Conservation (phyloP, 805 yeast genomes). For the Kuraishia cidri region DNA sequence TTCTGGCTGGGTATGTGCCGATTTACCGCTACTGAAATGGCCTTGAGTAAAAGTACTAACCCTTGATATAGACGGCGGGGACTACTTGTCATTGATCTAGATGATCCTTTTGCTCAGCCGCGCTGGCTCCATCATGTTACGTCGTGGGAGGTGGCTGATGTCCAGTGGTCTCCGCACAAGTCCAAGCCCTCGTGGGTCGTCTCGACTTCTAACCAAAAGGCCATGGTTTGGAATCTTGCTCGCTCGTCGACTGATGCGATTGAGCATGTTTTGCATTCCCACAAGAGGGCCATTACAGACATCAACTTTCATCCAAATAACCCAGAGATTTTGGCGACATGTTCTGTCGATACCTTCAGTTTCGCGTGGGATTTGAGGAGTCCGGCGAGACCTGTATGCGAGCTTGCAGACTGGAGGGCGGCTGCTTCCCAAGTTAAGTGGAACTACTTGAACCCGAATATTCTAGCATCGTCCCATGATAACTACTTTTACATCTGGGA, state of each 20-base stretch:
- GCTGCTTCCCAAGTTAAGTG: slow-evolving; percentile 95
- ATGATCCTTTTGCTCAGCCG: slow-evolving; percentile 93
- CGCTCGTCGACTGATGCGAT: slow-evolving; percentile 59
- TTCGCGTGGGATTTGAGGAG: slow-evolving; percentile 87
- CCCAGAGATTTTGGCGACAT: slow-evolving; percentile 85
- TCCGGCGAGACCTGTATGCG: slow-evolving; percentile 62
- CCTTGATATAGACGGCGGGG: slow-evolving; percentile 47
- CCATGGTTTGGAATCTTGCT: slow-evolving; percentile 86
- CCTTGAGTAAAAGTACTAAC: neutral
- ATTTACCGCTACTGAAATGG: neutral
- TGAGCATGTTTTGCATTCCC: slow-evolving; percentile 82
- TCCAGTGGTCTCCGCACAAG: slow-evolving; percentile 94
- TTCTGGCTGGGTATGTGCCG: slow-evolving; percentile 55
- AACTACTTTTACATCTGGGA: slow-evolving; percentile 84
- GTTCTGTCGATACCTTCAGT: slow-evolving; percentile 85
- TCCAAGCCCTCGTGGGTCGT: slow-evolving; percentile 86
- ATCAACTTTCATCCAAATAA: slow-evolving; percentile 84
- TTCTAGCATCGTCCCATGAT: slow-evolving; percentile 84
- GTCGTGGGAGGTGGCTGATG: slow-evolving; percentile 98
- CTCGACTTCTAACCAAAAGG: slow-evolving; percentile 92
- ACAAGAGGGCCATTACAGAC: slow-evolving; percentile 90
- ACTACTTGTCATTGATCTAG: slow-evolving; percentile 80
- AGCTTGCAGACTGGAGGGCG: slow-evolving; percentile 92
- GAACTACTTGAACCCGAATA: slow-evolving; percentile 68
- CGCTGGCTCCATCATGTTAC: slow-evolving; percentile 89